Percentiles rank a stretch among this genome's conserved stretches.
Evolutionary conservation across 768 basidiomycete species (phyloP).

Genomic region (Lactarius hatsudake): DNA sequence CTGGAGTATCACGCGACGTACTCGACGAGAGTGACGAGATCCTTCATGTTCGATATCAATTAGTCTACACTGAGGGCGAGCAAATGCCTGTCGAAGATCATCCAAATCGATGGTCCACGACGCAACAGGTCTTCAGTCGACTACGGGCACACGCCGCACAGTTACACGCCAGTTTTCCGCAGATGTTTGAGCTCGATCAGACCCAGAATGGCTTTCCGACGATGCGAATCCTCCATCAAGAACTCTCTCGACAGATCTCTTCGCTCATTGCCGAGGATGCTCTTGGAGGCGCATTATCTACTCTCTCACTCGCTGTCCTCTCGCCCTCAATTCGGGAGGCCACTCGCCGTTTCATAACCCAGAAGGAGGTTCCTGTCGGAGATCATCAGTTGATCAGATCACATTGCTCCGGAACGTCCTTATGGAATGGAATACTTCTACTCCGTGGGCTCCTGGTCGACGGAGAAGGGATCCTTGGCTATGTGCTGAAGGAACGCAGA

Average conservation of each 20-base stretch:
- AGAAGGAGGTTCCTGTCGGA: not conserved
- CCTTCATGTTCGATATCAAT: too few relatives aligned
- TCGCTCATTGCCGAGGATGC: conserved; percentile 4
- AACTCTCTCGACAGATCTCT: not conserved
- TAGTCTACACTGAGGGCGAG: too few relatives aligned
- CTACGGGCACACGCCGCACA: too few relatives aligned
- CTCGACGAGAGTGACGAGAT: too few relatives aligned
- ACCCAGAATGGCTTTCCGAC: not conserved
- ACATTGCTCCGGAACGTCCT: conserved; percentile 1
- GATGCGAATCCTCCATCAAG: conserved; percentile 3
- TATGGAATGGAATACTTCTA: conserved; percentile 42
- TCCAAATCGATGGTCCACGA: too few relatives aligned
- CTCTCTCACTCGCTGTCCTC: not conserved
- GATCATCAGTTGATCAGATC: not conserved
- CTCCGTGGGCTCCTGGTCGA: conserved; percentile 45
- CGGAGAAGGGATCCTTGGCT: conserved; percentile 37
- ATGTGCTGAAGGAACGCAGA: conserved; percentile 38
- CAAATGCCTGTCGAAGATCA: too few relatives aligned
- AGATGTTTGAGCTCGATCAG: not conserved
- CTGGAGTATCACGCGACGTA: too few relatives aligned
- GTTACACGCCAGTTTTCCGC: not conserved
- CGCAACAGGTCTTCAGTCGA: too few relatives aligned
- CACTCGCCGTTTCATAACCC: conserved; percentile 5
- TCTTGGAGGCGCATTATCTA: conserved; percentile 4
- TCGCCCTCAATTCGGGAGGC: not conserved